These are phyloP conservation scores for Fusarium sp. DNA, from an alignment of 2,329 filamentous ascomycete genomes.

Conservation along the genomic window DNA sequence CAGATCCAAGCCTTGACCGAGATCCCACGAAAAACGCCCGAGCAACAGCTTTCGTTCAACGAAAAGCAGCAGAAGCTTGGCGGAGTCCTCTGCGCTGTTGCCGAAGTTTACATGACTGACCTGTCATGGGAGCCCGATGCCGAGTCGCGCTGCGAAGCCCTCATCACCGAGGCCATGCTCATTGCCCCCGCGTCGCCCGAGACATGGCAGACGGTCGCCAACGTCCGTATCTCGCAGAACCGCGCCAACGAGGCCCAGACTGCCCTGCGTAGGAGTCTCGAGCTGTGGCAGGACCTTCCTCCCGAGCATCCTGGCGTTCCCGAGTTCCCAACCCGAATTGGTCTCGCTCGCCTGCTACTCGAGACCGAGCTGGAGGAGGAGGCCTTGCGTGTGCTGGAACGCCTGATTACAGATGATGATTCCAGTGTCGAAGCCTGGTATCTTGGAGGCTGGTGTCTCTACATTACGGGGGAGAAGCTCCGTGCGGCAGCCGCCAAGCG, in stretches of 20 bases:
- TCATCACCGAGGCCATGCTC: constrained; percentile 91
- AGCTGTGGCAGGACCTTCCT: constrained; percentile 83
- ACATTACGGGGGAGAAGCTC: constrained; percentile 79
- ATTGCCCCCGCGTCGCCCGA: constrained; percentile 85
- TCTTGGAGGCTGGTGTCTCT: constrained; percentile 92
- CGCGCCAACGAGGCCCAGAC: constrained; percentile 82
- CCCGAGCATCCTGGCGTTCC: constrained; percentile 80
- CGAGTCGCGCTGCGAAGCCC: constrained; percentile 85
- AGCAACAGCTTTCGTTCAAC: constrained; percentile 61
- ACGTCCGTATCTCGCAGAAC: constrained; percentile 90
- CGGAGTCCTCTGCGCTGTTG: constrained; percentile 91
- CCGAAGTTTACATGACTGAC: constrained; percentile 99
- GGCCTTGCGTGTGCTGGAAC: constrained; percentile 86
- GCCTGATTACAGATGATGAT: constrained; percentile 89
- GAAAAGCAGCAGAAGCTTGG: constrained; percentile 85
- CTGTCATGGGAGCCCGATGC: constrained; percentile 93
- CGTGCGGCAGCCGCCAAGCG: constrained; percentile 52
- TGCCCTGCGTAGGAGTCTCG: constrained; percentile 82
- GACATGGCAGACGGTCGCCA: constrained; percentile 95
- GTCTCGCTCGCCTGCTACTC: constrained; percentile 86
- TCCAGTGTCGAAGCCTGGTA: constrained; percentile 97
- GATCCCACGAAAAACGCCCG: constrained; percentile 50
- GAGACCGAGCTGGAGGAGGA: constrained; percentile 89
- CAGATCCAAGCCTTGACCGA: constrained; percentile 76
- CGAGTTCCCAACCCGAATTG: constrained; percentile 87